phyloP scores from a whole-genome alignment of 192 early-diverging fungal species.

The Pilaira anomala region DNA sequence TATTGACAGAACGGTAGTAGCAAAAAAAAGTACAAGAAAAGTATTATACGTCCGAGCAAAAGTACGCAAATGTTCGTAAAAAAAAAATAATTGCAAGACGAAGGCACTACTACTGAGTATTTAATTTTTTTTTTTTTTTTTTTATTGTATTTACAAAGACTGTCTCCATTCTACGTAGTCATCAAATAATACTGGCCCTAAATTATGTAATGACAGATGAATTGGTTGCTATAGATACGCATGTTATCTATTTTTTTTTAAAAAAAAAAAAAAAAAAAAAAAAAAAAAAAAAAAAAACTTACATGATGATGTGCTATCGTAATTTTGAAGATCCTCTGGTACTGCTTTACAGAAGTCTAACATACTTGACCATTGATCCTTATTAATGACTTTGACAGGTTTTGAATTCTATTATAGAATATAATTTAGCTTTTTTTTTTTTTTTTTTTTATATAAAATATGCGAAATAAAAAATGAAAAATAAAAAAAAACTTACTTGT shows the following conservation, averaged over 20 bases:
- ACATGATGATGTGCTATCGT: conserved; percentile 33
- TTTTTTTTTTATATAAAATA: too few relatives aligned
- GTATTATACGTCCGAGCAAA: too few relatives aligned
- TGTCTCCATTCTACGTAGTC: conserved; percentile 30
- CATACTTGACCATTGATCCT: conserved; percentile 31
- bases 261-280: not conserved
- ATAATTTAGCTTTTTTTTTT: too few relatives aligned
- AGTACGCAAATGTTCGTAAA: not conserved
- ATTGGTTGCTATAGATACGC: too few relatives aligned
- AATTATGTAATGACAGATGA: not conserved
- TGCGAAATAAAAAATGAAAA: too few relatives aligned
- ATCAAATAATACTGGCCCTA: conserved; percentile 31
- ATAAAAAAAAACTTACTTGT: too few relatives aligned
- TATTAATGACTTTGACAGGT: conserved; percentile 33
- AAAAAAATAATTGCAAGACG: not conserved
- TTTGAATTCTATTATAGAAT: too few relatives aligned
- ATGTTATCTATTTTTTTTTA: too few relatives aligned
- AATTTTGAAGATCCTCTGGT: conserved; percentile 14
- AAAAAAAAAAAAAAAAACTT: conserved; percentile 1
- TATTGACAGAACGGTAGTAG: too few relatives aligned
- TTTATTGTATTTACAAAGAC: not conserved
- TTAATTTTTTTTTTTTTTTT: not conserved
- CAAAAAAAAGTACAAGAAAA: too few relatives aligned
- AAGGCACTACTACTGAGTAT: not conserved
- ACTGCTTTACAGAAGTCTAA: conserved; percentile 24